Evolutionary conservation across 1,284 basidiomycete species (phyloP).

Genomic region (Neolentinus lepideus): DNA sequence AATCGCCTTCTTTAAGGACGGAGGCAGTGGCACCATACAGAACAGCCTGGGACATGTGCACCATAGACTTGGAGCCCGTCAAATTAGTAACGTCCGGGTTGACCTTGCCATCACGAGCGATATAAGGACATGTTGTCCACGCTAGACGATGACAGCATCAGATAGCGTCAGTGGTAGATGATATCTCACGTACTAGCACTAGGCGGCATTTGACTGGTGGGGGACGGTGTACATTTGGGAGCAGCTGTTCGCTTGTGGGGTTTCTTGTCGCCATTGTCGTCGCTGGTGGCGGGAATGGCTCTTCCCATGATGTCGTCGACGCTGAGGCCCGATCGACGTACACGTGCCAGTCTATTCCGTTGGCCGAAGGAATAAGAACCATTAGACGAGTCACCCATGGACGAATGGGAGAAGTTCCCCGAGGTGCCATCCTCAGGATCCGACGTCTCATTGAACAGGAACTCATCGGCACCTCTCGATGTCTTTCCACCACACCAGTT

Average conservation of each 20-base stretch:
- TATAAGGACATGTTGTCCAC: constrained; percentile 55
- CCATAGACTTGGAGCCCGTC: constrained; percentile 46
- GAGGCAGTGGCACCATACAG: constrained; percentile 57
- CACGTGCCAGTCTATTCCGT: neutral
- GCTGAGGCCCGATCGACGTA: neutral
- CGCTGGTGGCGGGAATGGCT: constrained; percentile 8
- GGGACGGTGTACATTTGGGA: constrained; percentile 33
- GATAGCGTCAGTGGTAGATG: too few species aligned
- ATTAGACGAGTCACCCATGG: neutral
- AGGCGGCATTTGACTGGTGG: constrained; percentile 23
- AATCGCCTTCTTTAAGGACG: constrained; percentile 32
- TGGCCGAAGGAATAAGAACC: neutral
- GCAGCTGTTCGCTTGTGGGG: constrained; percentile 9
- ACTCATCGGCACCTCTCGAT: constrained; percentile 13
- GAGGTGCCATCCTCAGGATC: neutral
- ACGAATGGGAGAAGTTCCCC: neutral
- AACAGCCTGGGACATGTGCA: constrained; percentile 49
- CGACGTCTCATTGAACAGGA: neutral
- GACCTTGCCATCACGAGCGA: constrained; percentile 47
- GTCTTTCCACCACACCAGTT: constrained; percentile 30
- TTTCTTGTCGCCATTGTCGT: constrained; percentile 14
- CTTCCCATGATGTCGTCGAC: constrained; percentile 1
- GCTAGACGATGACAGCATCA: constrained; percentile 24
- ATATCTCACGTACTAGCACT: constrained; percentile 11
- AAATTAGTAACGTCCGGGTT: constrained; percentile 59